Conservation (phyloP, 805 yeast species). For the Saccharomycopsis selenospora region DNA sequence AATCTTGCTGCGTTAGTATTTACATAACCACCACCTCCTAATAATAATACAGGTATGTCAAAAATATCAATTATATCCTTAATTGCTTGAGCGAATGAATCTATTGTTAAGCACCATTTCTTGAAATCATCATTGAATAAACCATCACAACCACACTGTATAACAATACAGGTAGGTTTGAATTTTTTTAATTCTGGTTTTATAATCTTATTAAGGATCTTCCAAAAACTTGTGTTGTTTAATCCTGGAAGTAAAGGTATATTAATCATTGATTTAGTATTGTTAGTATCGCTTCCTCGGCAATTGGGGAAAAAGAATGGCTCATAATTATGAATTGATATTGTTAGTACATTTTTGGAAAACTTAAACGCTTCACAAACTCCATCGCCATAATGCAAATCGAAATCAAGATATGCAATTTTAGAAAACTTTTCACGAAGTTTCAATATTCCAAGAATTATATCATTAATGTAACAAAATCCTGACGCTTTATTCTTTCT, state of each 20-base stretch:
- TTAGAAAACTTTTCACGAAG: conserved; percentile 84
- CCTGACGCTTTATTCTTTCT: conserved; percentile 92
- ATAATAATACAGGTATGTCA: conserved; percentile 37
- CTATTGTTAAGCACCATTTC: conserved; percentile 64
- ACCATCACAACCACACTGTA: conserved; percentile 75
- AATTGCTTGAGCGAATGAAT: conserved; percentile 38
- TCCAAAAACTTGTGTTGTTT: conserved; percentile 36
- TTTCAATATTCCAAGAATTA: conserved; percentile 81
- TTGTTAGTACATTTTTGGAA: conserved; percentile 48
- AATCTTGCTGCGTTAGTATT: conserved; percentile 53
- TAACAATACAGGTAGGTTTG: too few species aligned
- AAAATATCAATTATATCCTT: conserved; percentile 25
- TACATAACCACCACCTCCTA: conserved; percentile 80
- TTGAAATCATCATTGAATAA: conserved; percentile 52
- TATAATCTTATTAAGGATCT: conserved; percentile 36
- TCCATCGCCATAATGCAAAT: conserved; percentile 96
- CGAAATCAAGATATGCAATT: conserved; percentile 89
- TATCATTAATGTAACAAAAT: conserved; percentile 91
- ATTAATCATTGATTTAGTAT: conserved; percentile 39
- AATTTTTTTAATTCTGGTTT: conserved; percentile 36
- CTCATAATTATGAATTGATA: conserved; percentile 59
- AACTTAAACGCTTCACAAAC: conserved; percentile 86
- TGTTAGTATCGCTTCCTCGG: conserved; percentile 38
- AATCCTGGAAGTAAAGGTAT: conserved; percentile 54
- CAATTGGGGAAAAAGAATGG: conserved; percentile 71